Percentiles rank a stretch among this genome's conserved stretches.
phyloP scores from a whole-genome alignment of 257 asterid species.

The Pogostemon cablin region DNA sequence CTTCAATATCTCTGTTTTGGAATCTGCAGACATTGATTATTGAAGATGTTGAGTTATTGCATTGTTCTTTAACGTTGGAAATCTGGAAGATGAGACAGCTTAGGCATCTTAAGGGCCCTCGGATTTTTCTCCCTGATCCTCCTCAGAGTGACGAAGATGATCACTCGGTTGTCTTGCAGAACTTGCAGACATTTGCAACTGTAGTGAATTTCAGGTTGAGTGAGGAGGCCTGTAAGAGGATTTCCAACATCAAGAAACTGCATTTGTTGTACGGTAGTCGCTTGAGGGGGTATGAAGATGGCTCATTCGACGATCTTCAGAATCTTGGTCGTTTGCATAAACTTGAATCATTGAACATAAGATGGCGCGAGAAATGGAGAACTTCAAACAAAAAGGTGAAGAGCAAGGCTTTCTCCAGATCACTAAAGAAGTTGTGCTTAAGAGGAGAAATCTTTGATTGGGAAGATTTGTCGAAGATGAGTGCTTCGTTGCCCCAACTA shows the following conservation, averaged over 20 bases:
- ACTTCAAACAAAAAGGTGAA: background rate
- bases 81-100: constrained; percentile 23
- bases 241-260: background rate
- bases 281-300: background rate
- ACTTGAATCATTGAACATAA: constrained; percentile 1
- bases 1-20: constrained; percentile 5
- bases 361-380: too few relatives aligned
- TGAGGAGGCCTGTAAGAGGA: constrained; percentile 14
- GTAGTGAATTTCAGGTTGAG: background rate
- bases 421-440: background rate
- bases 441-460: background rate
- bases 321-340: constrained; percentile 15
- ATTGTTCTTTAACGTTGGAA: background rate
- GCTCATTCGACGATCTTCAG: background rate
- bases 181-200: background rate
- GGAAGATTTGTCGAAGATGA: background rate
- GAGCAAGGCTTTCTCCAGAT: background rate
- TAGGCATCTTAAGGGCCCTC: background rate
- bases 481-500: background rate
- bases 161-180: background rate
- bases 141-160: background rate
- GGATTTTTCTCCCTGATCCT: constrained; percentile 1
- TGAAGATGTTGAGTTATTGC: background rate
- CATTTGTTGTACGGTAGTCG: background rate
- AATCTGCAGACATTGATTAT: constrained; percentile 22